Conservation (phyloP, 345 rosid genomes). For the Eucalyptus caleyi region DNA sequence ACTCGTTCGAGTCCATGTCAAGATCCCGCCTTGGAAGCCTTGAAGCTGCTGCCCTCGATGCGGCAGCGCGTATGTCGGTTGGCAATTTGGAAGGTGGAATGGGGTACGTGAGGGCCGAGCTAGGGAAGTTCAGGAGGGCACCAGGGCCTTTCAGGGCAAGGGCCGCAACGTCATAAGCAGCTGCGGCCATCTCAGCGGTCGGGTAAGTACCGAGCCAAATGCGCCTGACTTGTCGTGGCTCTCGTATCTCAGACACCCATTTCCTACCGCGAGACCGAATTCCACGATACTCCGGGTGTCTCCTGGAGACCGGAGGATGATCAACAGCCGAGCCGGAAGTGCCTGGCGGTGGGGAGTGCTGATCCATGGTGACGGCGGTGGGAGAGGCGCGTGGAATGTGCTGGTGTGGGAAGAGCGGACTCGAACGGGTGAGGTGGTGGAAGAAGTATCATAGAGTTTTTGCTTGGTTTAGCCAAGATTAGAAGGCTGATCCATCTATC, state of each 20-base stretch:
- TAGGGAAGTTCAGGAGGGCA: constrained; percentile 64
- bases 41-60: constrained; percentile 37
- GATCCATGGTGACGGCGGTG: not conserved
- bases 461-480: not conserved
- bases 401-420: not conserved
- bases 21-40: constrained; percentile 8
- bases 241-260: constrained; percentile 94
- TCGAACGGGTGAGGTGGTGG: not conserved
- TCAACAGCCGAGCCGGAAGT: not conserved
- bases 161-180: constrained; percentile 87
- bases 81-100: constrained; percentile 49
- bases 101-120: constrained; percentile 28
- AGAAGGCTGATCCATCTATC: not conserved
- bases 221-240: constrained; percentile 63
- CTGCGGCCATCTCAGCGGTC: constrained; percentile 78
- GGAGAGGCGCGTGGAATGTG: not conserved
- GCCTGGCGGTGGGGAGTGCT: not conserved
- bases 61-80: constrained; percentile 55
- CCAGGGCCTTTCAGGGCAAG: constrained; percentile 62
- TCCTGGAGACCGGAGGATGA: constrained; percentile 4
- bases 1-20: not conserved
- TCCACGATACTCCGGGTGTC: constrained; percentile 42
- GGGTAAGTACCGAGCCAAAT: constrained; percentile 94
- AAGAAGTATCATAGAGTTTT: not conserved
- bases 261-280: constrained; percentile 66